These are phyloP conservation scores for Aureobasidium lini DNA, from an alignment of 2,329 filamentous ascomycete genomes.

Conservation along the genomic window DNA sequence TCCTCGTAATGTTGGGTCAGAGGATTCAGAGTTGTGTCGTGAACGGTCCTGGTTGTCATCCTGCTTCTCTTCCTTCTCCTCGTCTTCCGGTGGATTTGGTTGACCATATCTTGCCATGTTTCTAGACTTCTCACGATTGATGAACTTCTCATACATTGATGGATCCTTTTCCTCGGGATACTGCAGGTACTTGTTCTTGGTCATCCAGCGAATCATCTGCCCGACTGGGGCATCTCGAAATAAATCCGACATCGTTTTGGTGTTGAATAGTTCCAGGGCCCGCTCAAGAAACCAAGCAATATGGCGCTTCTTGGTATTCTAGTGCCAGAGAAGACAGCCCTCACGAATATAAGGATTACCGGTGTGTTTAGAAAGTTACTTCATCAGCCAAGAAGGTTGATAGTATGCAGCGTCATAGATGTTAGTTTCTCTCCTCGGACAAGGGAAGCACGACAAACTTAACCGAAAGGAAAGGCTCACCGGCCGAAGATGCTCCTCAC, in stretches of 20 bases:
- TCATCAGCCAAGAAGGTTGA: neutral
- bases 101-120: conserved; percentile 41
- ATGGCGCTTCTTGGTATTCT: neutral
- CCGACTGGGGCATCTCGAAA: conserved; percentile 39
- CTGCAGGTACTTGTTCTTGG: conserved; percentile 30
- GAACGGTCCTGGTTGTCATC: neutral
- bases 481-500: neutral
- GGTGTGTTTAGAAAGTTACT: neutral
- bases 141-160: conserved; percentile 41
- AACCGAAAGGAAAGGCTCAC: neutral
- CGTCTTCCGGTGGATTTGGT: conserved; percentile 26
- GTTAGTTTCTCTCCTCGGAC: too few relatives aligned
- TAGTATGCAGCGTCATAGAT: neutral
- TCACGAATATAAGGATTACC: neutral
- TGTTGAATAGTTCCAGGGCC: neutral
- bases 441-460: neutral
- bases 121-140: conserved; percentile 43
- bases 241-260: conserved; percentile 24
- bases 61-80: conserved; percentile 1
- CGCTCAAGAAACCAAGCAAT: neutral
- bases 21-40: neutral
- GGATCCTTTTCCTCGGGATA: conserved; percentile 44
- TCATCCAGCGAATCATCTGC: conserved; percentile 34
- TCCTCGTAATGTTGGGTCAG: conserved; percentile 13
- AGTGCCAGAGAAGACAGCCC: neutral